These are phyloP conservation scores for Cylindrotheca closterium DNA, from an alignment of 108 stramenopile species.

Conservation along the genomic window DNA sequence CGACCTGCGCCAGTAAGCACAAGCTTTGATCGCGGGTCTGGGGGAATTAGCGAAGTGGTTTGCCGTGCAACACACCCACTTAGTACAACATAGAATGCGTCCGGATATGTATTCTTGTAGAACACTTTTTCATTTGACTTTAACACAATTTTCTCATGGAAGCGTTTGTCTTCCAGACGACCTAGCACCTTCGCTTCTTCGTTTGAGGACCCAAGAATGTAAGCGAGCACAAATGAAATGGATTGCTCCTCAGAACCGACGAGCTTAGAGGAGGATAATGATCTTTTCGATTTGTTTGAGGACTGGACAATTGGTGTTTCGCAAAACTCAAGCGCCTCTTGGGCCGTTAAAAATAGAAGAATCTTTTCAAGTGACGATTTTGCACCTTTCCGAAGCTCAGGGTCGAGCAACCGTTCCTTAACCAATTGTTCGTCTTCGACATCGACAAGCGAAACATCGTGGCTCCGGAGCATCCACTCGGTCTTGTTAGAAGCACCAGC, in stretches of 20 bases:
- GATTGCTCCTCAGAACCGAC: slow-evolving; percentile 17
- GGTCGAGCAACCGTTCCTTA: slow-evolving; percentile 27
- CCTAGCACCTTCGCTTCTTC: slow-evolving; percentile 46
- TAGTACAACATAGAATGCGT: slow-evolving; percentile 77
- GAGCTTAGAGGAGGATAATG: slow-evolving; percentile 23
- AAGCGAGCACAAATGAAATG: slow-evolving; percentile 13
- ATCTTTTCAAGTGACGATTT: slow-evolving; percentile 22
- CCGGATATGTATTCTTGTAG: slow-evolving; percentile 43
- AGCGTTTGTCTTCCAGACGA: slow-evolving; percentile 48
- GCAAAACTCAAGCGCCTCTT: slow-evolving; percentile 75
- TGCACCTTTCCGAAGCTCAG: neutral
- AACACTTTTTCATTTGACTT: slow-evolving; percentile 58
- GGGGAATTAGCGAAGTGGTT: slow-evolving; percentile 21
- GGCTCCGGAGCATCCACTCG: slow-evolving; percentile 84
- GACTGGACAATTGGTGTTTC: slow-evolving; percentile 52
- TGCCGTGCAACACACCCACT: slow-evolving; percentile 67
- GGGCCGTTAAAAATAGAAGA: slow-evolving; percentile 38
- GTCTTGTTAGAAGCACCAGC: slow-evolving; percentile 63
- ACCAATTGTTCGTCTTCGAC: slow-evolving; percentile 49
- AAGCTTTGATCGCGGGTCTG: slow-evolving; percentile 4
- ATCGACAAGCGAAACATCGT: slow-evolving; percentile 56
- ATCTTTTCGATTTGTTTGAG: slow-evolving; percentile 30
- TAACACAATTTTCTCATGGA: slow-evolving; percentile 55
- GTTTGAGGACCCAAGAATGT: slow-evolving; percentile 36
- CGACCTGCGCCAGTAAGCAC: slow-evolving; percentile 28